phyloP scores from a whole-genome alignment of 208 protist genomes.

The Acanthamoeba castellanii region DNA sequence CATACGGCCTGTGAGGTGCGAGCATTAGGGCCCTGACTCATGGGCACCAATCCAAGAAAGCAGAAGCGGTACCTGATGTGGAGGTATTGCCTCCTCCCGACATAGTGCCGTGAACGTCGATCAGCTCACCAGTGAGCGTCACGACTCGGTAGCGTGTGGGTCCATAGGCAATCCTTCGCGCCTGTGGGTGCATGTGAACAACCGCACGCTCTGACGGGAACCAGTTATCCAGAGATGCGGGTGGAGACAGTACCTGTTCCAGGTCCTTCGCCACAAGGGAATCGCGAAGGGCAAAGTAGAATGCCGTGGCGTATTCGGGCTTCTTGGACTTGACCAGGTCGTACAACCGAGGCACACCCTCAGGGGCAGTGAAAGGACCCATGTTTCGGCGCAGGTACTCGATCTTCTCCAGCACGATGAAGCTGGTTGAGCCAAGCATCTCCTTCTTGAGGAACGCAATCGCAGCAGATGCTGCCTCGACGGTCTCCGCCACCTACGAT shows the following conservation, averaged over 20 bases:
- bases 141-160: slow-evolving; percentile 96
- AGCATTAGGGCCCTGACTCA: not conserved
- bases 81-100: slow-evolving; percentile 95
- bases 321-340: slow-evolving; percentile 91
- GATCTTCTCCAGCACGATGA: slow-evolving; percentile 98
- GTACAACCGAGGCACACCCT: slow-evolving; percentile 89
- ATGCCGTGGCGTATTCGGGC: slow-evolving; percentile 93
- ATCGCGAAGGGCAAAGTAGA: slow-evolving; percentile 96
- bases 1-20: not conserved
- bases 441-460: slow-evolving; percentile 94
- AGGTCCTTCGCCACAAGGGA: slow-evolving; percentile 97
- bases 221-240: no score
- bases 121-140: slow-evolving; percentile 96
- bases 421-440: slow-evolving; percentile 96
- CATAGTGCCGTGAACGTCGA: slow-evolving; percentile 98
- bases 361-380: slow-evolving; percentile 79
- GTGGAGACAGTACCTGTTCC: slow-evolving; percentile 88
- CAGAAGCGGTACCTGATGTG: not conserved
- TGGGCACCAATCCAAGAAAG: not conserved
- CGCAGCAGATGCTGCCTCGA: slow-evolving; percentile 92
- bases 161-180: slow-evolving; percentile 73
- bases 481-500: slow-evolving; percentile 93
- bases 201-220: not conserved
- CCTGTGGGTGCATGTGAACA: slow-evolving; percentile 3
- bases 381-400: slow-evolving; percentile 87